Evolutionary conservation across 352 stramenopile genomes (phyloP).

Genomic region (Phytophthora cactorum): DNA sequence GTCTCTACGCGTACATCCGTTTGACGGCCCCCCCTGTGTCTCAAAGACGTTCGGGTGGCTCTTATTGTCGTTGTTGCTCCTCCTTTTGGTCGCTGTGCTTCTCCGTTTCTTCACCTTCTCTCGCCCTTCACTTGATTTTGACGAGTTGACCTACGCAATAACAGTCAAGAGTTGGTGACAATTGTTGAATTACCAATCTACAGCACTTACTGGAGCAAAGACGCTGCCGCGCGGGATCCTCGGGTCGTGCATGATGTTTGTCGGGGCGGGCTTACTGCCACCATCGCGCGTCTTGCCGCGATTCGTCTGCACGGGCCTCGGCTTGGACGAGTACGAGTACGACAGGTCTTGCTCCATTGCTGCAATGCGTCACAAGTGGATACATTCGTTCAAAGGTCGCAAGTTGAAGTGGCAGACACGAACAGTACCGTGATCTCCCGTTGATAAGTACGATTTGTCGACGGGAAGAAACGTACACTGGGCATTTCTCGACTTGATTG

Average conservation of each 20-base stretch:
- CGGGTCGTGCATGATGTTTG: slow-evolving; percentile 84
- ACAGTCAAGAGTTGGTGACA: not conserved
- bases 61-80: slow-evolving; percentile 30
- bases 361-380: slow-evolving; percentile 8
- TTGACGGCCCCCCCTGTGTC: slow-evolving; percentile 33
- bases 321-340: slow-evolving; percentile 84
- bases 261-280: slow-evolving; percentile 32
- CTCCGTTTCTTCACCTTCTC: slow-evolving; percentile 50
- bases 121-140: slow-evolving; percentile 21
- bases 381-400: slow-evolving; percentile 39
- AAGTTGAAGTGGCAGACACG: slow-evolving; percentile 25
- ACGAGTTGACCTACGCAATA: slow-evolving; percentile 16
- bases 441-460: slow-evolving; percentile 20
- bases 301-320: slow-evolving; percentile 69
- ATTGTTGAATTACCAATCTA: slow-evolving; percentile 1
- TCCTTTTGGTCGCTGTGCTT: slow-evolving; percentile 26
- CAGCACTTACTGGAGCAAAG: slow-evolving; percentile 56
- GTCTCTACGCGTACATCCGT: slow-evolving; percentile 42
- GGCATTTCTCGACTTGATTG: slow-evolving; percentile 16
- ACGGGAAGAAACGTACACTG: slow-evolving; percentile 21
- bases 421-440: not conserved
- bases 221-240: slow-evolving; percentile 68
- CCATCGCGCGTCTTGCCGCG: slow-evolving; percentile 52
- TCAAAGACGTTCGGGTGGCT: slow-evolving; percentile 40
- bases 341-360: slow-evolving; percentile 62